These are phyloP conservation scores for Sphaerostilbella broomeana DNA, from an alignment of 2,329 filamentous ascomycete genomes.

Conservation along the genomic window DNA sequence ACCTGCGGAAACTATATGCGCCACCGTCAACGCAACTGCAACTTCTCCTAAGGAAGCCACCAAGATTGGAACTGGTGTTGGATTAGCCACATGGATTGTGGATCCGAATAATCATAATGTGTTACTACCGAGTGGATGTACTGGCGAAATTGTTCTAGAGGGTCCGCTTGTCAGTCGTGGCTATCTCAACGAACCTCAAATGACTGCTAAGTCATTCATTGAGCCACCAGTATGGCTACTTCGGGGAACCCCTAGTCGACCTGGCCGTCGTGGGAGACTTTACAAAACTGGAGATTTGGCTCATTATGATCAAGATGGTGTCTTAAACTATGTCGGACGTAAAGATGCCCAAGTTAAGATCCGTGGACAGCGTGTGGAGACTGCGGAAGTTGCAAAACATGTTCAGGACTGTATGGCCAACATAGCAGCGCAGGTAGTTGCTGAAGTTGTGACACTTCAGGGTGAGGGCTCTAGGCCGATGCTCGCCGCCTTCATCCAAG, in stretches of 20 bases:
- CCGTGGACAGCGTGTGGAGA: conserved; percentile 49
- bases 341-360: conserved; percentile 54
- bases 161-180: conserved; percentile 20
- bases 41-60: neutral
- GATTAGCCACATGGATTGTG: conserved; percentile 18
- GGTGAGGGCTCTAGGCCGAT: neutral
- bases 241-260: neutral
- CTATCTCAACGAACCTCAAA: conserved; percentile 19
- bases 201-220: conserved; percentile 20
- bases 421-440: neutral
- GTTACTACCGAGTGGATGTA: conserved; percentile 16
- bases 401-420: neutral
- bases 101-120: conserved; percentile 14
- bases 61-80: neutral
- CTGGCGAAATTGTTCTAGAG: conserved; percentile 24
- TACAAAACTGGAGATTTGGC: conserved; percentile 45
- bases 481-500: neutral
- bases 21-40: conserved; percentile 6
- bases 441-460: neutral
- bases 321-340: conserved; percentile 40
- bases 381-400: conserved; percentile 22
- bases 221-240: conserved; percentile 39
- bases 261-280: conserved; percentile 22
- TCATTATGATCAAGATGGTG: conserved; percentile 32
- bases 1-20: conserved; percentile 15